Base-by-base conservation (phyloP, 1,284 basidiomycete species). In the Boletellus deceptivus region DNA sequence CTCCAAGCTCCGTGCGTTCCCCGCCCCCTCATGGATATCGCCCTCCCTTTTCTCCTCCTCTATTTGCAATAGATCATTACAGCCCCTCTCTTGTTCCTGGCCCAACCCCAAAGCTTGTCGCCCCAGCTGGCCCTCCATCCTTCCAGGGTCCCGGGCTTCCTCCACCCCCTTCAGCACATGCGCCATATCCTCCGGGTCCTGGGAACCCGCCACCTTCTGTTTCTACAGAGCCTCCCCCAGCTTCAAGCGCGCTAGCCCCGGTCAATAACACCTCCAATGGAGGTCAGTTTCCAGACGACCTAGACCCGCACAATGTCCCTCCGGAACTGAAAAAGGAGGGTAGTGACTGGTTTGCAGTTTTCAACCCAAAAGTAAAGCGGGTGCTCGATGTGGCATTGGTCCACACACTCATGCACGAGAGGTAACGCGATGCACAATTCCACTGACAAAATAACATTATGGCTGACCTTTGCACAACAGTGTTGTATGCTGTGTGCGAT, bases 341-440 rank as follows among this genome's bases (percentile, higher is more conserved):
- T 0, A 74, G 76, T 34, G 97, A 98, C 70, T 99, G 96, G 96
- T 90, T 95, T 63, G 93, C 92, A 17, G 82, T 97, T 47, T 98
- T 93, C 77, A 97, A 93, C 68, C 88, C 91, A 14, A 87, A 89
- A 61, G 83, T 82, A 53, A 91, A 93, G 72, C 78, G 86, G 44
- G 79, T 83, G 52, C 74, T 97, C 50, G 93, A 98, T 68, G 91
- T 99, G n/a, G 77, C 75, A 43, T 72, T 98, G 49, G 86, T 94
- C 18, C 93, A 98, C 69, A 97, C 91, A 1, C 75, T 99, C 31
- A 84, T 86, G 64, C 96, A 99, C 68, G 93, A 97, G 69, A 95
- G 91, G 90, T 92, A 61, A 57, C 79, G 69, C 49, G n/a, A 47
- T 38, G 24, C 20, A 29, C 35, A 13, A 52, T 49, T 14, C 45